Percentiles rank a stretch among this genome's conserved stretches.
Conservation (phyloP, 1,284 basidiomycete genomes). For the Abortiporus biennis region DNA sequence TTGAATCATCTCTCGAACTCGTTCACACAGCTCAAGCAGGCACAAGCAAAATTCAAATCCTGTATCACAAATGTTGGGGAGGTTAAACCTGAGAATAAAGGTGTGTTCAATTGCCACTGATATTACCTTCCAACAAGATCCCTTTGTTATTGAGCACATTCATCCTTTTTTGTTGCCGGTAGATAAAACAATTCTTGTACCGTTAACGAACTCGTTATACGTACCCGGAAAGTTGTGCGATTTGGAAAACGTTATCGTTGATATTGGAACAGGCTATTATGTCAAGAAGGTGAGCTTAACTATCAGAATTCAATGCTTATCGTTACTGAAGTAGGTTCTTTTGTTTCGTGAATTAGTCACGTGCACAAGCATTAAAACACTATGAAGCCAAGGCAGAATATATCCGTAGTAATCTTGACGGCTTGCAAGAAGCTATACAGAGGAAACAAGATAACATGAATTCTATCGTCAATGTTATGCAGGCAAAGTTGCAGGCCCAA, state of each 20-base stretch:
- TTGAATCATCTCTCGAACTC: slow-evolving; percentile 88
- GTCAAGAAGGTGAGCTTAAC: slow-evolving; percentile 75
- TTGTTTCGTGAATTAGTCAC: slow-evolving; percentile 44
- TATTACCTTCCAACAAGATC: not conserved
- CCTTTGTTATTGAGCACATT: not conserved
- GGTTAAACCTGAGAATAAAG: slow-evolving; percentile 69
- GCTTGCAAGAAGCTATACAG: slow-evolving; percentile 79
- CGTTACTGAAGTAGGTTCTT: not conserved
- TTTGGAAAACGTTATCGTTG: slow-evolving; percentile 84
- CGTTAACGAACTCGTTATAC: slow-evolving; percentile 91
- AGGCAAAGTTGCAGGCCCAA: slow-evolving; percentile 64
- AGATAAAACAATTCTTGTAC: slow-evolving; percentile 89
- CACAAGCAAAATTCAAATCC: slow-evolving; percentile 87
- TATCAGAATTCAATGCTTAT: slow-evolving; percentile 3
- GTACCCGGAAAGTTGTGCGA: slow-evolving; percentile 89
- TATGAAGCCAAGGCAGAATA: slow-evolving; percentile 76
- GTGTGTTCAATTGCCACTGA: slow-evolving; percentile 36
- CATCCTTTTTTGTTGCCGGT: not conserved
- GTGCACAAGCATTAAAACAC: slow-evolving; percentile 72
- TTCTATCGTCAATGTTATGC: slow-evolving; percentile 67
- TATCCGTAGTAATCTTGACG: slow-evolving; percentile 75
- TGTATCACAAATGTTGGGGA: slow-evolving; percentile 84
- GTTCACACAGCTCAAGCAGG: slow-evolving; percentile 88
- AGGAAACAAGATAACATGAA: slow-evolving; percentile 88
- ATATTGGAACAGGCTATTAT: slow-evolving; percentile 96